Evolutionary conservation across 768 basidiomycete genomes (phyloP), one percentile per base, ranked within the genome.

Genomic region (Lactarius deliciosus): DNA sequence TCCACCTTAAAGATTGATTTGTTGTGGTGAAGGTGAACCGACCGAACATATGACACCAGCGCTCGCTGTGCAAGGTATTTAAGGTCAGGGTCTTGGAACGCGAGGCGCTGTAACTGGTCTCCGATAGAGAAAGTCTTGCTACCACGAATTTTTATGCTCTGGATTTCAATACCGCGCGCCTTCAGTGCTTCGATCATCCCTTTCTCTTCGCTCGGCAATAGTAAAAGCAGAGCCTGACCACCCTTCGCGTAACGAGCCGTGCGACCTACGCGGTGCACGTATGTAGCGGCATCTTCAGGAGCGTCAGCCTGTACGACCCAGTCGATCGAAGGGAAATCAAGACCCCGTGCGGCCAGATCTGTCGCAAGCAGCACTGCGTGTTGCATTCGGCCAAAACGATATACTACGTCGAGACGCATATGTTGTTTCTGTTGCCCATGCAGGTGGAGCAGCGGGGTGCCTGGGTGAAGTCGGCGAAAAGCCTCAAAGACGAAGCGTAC

Each of bases 241-340:
- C 89, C 87, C 68, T 90, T 90, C 74, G 96, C 89, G 73, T 98
- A 98, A 58, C 96, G 81, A 55, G 96, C 96, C 18, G 96, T 99
- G 56, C 96, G 83, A 0, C 96, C 96, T 2, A 99, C 96, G 36
- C 96, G 88, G 75, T 99, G 96, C 47, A 99, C 94, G 75, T 99
- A 98, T 13, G 95, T 99, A 57, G 97, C 95, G 6, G 90, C 94
- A 73, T 99, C 96, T 77, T 99, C 96, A 0, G 96, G 96, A 3
- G 92, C 93, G 76, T 99, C 96, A 15, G 95, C 79, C 75, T 99
- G 96, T 34, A 99, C 74, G 1, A 99, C 96, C 96, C 96, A 98
- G 76, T 97, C 93, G 25, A 99, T 89, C 0, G 91, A 84, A 5
- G 97, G 96, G 77, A 99, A 99, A 77, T 99, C 96, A 64, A 98